These are phyloP conservation scores for Mortierella sp. DNA, from an alignment of 371 early-diverging fungal genomes.

Conservation along the genomic window DNA sequence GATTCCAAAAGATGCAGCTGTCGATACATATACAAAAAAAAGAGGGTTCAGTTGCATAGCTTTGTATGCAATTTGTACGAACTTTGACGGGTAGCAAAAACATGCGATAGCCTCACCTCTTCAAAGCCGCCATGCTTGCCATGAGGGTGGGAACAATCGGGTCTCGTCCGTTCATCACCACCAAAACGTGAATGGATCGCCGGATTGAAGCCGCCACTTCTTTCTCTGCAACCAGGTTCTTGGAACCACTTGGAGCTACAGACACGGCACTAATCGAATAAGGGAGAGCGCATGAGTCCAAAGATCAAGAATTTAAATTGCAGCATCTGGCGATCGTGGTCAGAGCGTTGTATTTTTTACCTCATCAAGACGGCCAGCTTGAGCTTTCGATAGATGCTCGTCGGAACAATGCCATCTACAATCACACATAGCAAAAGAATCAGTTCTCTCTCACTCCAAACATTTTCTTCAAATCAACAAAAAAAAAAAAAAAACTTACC, in stretches of 20 bases:
- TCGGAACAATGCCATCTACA: constrained; percentile 27
- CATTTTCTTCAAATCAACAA: background rate
- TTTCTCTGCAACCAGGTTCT: background rate
- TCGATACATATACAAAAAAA: background rate
- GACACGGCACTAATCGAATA: constrained; percentile 24
- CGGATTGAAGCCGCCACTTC: constrained; percentile 1
- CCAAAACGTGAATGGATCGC: constrained; percentile 28
- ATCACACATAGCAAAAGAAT: background rate
- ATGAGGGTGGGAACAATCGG: constrained; percentile 32
- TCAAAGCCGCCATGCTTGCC: constrained; percentile 21
- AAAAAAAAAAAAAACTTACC: constrained; percentile 9
- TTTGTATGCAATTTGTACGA: background rate
- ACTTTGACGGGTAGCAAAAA: too few relatives aligned
- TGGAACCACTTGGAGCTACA: background rate
- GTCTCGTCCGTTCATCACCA: constrained; percentile 35
- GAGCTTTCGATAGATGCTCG: constrained; percentile 32
- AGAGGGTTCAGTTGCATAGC: too few relatives aligned
- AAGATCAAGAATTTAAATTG: background rate
- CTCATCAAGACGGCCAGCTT: constrained; percentile 49
- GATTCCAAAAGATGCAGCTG: constrained; percentile 32
- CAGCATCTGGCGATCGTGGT: background rate
- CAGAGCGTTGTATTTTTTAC: background rate
- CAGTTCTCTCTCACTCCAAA: background rate
- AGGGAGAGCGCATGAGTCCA: background rate
- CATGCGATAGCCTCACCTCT: constrained; percentile 14